A percentile compares a stretch with the other conserved stretches of the same genome.
Conservation (phyloP, 1,284 basidiomycete genomes). For the Erythrobasidium hasegawianum region DNA sequence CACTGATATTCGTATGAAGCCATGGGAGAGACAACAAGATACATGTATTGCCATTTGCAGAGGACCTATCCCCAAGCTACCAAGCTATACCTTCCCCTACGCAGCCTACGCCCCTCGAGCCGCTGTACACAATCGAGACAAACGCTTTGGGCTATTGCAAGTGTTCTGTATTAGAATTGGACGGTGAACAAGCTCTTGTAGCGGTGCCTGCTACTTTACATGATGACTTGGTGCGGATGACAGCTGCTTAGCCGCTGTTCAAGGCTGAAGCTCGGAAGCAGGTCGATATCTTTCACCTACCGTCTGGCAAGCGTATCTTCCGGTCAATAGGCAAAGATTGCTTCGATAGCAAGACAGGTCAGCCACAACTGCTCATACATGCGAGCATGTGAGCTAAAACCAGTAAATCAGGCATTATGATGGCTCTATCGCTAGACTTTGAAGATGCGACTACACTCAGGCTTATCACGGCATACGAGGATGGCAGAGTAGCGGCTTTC, state of each 20-base stretch:
- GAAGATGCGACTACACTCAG: conserved; percentile 12
- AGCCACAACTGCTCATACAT: too few species aligned
- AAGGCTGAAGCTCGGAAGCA: neutral
- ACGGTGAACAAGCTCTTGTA: conserved; percentile 31
- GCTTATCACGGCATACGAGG: conserved; percentile 42
- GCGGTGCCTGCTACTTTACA: conserved; percentile 42
- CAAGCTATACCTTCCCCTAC: conserved; percentile 6
- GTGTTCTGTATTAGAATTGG: conserved; percentile 34
- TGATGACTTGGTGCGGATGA: conserved; percentile 34
- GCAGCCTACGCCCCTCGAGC: neutral
- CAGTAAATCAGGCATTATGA: conserved; percentile 40
- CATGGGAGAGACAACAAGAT: conserved; percentile 43
- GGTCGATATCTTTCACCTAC: conserved; percentile 44
- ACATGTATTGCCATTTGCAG: conserved; percentile 25
- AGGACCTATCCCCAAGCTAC: neutral
- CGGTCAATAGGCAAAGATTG: conserved; percentile 39
- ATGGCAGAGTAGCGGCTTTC: conserved; percentile 41
- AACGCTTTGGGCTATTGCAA: conserved; percentile 44
- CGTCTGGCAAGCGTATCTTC: conserved; percentile 34
- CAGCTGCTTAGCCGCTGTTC: neutral
- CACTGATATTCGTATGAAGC: too few species aligned
- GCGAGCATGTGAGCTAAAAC: neutral
- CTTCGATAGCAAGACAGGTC: conserved; percentile 39
- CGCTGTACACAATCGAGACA: conserved; percentile 36
- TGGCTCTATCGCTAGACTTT: conserved; percentile 38